phyloP scores from a whole-genome alignment of 2,329 filamentous ascomycete species.

The Fusarium miscanthi region DNA sequence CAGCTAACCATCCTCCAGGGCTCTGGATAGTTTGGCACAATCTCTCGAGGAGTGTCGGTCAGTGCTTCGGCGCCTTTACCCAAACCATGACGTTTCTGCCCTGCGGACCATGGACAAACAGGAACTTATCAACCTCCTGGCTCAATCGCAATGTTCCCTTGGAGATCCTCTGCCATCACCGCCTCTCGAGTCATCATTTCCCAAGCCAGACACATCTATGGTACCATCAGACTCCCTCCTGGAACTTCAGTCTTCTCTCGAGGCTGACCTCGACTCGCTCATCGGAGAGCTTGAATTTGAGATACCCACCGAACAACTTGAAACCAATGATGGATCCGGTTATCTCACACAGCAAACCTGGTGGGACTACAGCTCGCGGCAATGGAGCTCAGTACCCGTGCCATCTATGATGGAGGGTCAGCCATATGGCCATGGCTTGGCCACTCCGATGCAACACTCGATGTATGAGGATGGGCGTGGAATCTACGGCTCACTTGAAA shows the following conservation, averaged over 20 bases:
- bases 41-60: constrained; percentile 71
- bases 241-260: constrained; percentile 36
- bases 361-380: constrained; percentile 31
- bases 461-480: constrained; percentile 27
- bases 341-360: constrained; percentile 30
- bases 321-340: constrained; percentile 14
- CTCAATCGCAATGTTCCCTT: constrained; percentile 57
- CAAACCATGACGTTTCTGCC: constrained; percentile 63
- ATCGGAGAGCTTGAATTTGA: constrained; percentile 38
- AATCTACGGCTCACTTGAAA: constrained; percentile 29
- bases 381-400: constrained; percentile 33
- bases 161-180: constrained; percentile 62
- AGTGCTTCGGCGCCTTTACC: constrained; percentile 63
- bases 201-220: constrained; percentile 60
- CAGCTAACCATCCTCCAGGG: constrained; percentile 51
- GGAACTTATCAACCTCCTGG: constrained; percentile 68
- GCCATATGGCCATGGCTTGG: constrained; percentile 23
- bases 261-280: constrained; percentile 37
- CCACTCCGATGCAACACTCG: constrained; percentile 22
- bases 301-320: constrained; percentile 28
- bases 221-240: constrained; percentile 28
- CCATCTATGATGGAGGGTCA: constrained; percentile 23
- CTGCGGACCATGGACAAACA: constrained; percentile 67
- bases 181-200: constrained; percentile 62
- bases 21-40: constrained; percentile 72